A percentile compares a stretch with the other conserved stretches of the same genome.
Evolutionary conservation across 1,284 basidiomycete genomes (phyloP).

Genomic region (Malassezia psittaci): DNA sequence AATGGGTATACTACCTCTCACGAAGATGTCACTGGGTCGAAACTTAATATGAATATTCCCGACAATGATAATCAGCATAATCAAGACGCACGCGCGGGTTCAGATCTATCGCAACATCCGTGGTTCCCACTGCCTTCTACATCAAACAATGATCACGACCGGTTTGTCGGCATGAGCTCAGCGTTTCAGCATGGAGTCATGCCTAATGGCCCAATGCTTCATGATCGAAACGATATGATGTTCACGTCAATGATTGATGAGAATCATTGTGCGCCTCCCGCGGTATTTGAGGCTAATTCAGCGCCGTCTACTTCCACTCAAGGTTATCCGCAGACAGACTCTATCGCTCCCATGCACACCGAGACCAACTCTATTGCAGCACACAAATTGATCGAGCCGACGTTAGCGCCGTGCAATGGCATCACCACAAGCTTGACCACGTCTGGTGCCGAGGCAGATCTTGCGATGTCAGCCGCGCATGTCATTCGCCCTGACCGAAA

Average conservation of each 20-base stretch:
- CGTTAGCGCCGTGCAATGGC: neutral
- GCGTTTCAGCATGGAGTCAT: neutral
- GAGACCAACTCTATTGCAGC: neutral
- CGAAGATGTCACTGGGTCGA: neutral
- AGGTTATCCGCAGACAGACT: neutral
- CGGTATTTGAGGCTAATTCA: neutral
- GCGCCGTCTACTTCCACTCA: neutral
- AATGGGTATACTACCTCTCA: neutral
- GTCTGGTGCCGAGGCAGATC: conserved; percentile 20
- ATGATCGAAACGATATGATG: neutral
- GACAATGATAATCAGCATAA: neutral
- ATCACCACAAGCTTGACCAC: neutral
- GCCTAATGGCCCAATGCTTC: neutral
- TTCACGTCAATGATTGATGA: neutral
- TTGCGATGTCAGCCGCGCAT: conserved; percentile 29
- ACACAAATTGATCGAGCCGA: neutral
- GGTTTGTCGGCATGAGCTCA: neutral
- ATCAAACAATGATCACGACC: neutral
- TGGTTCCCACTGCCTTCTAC: neutral
- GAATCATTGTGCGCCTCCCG: conserved; percentile 1
- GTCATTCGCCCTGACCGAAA: conserved; percentile 30
- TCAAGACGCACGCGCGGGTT: no score
- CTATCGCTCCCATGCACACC: neutral
- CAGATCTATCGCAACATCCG: neutral
- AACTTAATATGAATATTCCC: neutral